A percentile compares a stretch with the other conserved stretches of the same genome.
Evolutionary conservation across 495 filamentous ascomycete genomes (phyloP).

Genomic region (Tetracladium marchalianum): DNA sequence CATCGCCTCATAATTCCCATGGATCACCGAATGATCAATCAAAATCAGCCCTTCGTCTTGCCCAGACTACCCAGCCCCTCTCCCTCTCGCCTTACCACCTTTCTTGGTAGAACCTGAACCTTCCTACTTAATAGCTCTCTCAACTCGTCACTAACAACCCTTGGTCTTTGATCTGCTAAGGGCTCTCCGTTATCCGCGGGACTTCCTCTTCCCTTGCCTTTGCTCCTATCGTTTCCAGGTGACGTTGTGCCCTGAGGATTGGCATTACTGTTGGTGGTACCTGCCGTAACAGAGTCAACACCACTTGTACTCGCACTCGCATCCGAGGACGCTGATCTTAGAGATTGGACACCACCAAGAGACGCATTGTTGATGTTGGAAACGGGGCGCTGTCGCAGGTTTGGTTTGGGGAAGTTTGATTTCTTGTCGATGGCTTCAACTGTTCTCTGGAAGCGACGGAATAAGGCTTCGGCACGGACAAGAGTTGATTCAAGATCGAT

Average conservation of each 20-base stretch:
- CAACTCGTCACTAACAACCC: constrained; percentile 74
- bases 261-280: constrained; percentile 4
- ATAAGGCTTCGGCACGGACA: constrained; percentile 78
- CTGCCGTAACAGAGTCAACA: constrained; percentile 11
- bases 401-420: constrained; percentile 61
- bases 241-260: not conserved
- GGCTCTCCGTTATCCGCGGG: constrained; percentile 22
- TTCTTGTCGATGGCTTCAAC: constrained; percentile 87
- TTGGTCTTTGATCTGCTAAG: constrained; percentile 32
- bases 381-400: constrained; percentile 37
- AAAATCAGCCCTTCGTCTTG: not conserved
- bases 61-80: constrained; percentile 22
- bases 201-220: constrained; percentile 20
- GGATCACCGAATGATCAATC: too few relatives aligned
- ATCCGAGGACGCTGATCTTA: constrained; percentile 1
- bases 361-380: not conserved
- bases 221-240: constrained; percentile 2
- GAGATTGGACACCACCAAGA: not conserved
- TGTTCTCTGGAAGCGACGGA: constrained; percentile 73
- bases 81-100: constrained; percentile 35
- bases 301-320: constrained; percentile 8
- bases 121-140: constrained; percentile 64
- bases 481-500: constrained; percentile 83
- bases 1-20: too few relatives aligned
- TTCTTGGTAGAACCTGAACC: constrained; percentile 50